Percentiles rank a stretch among this genome's conserved stretches.
Conservation (phyloP, 371 early-diverging fungal species). For the Choanephora cucurbitarum region DNA sequence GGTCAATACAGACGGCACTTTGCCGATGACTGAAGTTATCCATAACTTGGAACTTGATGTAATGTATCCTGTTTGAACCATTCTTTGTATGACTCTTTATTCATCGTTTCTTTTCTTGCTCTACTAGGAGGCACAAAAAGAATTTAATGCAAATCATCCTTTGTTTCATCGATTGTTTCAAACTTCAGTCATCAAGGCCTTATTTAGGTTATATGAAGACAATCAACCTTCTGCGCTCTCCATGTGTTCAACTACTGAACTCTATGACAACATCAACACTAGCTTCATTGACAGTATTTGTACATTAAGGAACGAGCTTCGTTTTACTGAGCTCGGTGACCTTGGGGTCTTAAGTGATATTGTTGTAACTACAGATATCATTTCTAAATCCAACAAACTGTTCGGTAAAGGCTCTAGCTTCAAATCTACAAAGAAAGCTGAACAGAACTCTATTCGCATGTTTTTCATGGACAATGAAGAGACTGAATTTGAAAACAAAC, state of each 20-base stretch:
- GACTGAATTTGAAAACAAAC: too few relatives aligned
- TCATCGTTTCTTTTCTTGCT: not conserved
- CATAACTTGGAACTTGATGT: constrained; percentile 26
- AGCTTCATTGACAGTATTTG: constrained; percentile 30
- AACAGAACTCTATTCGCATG: too few relatives aligned
- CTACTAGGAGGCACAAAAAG: constrained; percentile 16
- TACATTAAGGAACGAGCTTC: constrained; percentile 31
- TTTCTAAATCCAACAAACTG: constrained; percentile 3
- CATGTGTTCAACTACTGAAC: constrained; percentile 10
- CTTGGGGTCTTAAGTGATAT: constrained; percentile 43
- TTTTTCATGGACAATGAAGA: too few relatives aligned
- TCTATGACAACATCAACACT: constrained; percentile 10
- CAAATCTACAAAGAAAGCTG: not conserved
- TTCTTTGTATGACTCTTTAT: too few relatives aligned
- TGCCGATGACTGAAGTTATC: constrained; percentile 37
- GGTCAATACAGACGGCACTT: constrained; percentile 44
- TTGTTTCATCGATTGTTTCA: constrained; percentile 34
- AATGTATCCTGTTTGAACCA: constrained; percentile 3
- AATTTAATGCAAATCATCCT: constrained; percentile 24
- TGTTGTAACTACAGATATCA: constrained; percentile 35
- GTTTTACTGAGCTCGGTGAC: constrained; percentile 22
- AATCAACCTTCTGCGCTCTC: constrained; percentile 14
- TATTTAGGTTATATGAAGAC: constrained; percentile 3
- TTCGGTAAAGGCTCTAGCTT: constrained; percentile 2
- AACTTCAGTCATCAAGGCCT: constrained; percentile 14